These are phyloP conservation scores for Tetrastigma voinierianum DNA, from an alignment of 164 flowering plant species.

Conservation along the genomic window DNA sequence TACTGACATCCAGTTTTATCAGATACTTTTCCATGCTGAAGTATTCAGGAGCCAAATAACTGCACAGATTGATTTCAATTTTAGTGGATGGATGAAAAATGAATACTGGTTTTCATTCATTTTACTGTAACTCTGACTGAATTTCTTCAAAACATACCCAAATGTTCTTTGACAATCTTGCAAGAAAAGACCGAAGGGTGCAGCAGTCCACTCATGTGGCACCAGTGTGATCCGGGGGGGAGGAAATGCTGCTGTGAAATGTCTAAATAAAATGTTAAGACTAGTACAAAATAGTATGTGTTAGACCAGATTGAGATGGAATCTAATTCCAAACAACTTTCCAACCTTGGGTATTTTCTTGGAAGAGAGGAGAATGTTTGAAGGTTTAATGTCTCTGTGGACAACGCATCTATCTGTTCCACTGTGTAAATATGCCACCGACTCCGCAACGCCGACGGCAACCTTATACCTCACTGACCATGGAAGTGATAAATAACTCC, in stretches of 20 bases:
- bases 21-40: conserved; percentile 96
- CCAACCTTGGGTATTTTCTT: conserved; percentile 73
- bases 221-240: too few relatives aligned
- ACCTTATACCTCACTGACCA: conserved; percentile 86
- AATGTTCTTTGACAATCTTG: conserved; percentile 96
- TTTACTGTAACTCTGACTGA: not conserved
- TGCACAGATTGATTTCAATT: conserved; percentile 25
- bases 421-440: conserved; percentile 70
- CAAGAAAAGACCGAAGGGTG: conserved; percentile 91
- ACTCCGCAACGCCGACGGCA: conserved; percentile 81
- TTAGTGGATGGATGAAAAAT: not conserved
- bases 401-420: conserved; percentile 84
- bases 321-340: not conserved
- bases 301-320: not conserved
- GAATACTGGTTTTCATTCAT: not conserved
- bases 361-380: conserved; percentile 87
- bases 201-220: conserved; percentile 94
- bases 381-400: conserved; percentile 94
- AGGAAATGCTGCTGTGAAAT: too few relatives aligned
- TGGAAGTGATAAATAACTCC: conserved; percentile 48
- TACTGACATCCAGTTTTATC: conserved; percentile 92
- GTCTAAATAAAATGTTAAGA: not conserved
- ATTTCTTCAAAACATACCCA: conserved; percentile 53
- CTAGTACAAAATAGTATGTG: not conserved
- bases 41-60: conserved; percentile 95